phyloP scores from a whole-genome alignment of 768 basidiomycete species.

The Kwoniella shandongensis region DNA sequence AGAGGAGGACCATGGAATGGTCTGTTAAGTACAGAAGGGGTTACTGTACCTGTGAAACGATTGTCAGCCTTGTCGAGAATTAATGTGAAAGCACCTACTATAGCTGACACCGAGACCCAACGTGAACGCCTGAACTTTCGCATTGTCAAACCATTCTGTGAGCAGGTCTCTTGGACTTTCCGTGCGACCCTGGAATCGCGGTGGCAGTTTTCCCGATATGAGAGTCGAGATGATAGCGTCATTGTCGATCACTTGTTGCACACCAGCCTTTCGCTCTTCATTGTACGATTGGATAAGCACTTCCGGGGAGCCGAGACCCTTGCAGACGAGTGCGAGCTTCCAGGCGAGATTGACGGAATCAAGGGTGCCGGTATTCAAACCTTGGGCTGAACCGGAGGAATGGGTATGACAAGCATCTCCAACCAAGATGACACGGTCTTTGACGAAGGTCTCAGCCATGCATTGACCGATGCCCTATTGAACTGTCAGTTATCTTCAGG shows the following conservation, averaged over 20 bases:
- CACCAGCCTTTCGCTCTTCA: not conserved
- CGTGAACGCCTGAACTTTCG: not conserved
- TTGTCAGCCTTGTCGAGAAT: not conserved
- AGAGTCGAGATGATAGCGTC: slow-evolving; percentile 2
- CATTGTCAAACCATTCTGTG: slow-evolving; percentile 1
- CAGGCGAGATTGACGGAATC: slow-evolving; percentile 1
- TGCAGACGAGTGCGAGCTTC: slow-evolving; percentile 3
- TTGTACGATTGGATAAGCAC: not conserved
- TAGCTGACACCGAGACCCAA: not conserved
- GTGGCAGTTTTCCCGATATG: not conserved
- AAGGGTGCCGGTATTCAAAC: not conserved
- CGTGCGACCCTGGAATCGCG: not conserved
- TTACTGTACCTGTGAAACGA: not conserved
- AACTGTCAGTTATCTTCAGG: not conserved
- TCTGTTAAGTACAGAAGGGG: not conserved
- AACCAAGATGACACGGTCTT: not conserved
- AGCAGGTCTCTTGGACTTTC: not conserved
- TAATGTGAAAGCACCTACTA: not conserved
- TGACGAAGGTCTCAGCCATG: not conserved
- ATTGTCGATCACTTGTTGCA: slow-evolving; percentile 2
- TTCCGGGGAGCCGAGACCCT: not conserved
- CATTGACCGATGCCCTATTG: not conserved
- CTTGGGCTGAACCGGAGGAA: not conserved
- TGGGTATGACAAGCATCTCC: slow-evolving; percentile 2
- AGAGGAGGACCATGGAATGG: not conserved